Base-by-base conservation (phyloP, 495 filamentous ascomycete species). In the Sporormia fimetaria region DNA sequence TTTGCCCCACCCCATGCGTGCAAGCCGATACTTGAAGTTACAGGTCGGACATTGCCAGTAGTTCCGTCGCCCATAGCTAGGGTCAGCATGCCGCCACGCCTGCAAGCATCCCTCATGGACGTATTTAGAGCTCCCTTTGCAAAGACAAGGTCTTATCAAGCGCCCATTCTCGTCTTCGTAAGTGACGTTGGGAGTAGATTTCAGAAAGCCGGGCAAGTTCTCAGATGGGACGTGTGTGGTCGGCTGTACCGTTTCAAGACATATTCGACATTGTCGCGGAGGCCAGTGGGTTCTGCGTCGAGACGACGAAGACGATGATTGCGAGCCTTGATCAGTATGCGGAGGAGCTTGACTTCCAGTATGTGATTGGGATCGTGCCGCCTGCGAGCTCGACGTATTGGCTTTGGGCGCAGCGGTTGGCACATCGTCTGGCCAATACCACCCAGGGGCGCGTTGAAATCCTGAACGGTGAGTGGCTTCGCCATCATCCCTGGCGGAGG, bases 31-130 rank as follows among this genome's bases (percentile, higher is more conserved):
- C 49, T 73, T 66, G 57, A 90, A 94, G 3, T 74, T 63, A 58
- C 90, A 98, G 1, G 87, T 94, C 24, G 82, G 83, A 60, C 90
- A 98, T 48, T 82, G 68, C 75, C 78, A 94, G 64, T 73, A 93
- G 51, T 83, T 82, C 31, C 76, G 63, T 33, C 68, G 64, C 35
- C 74, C 68, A 47, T 80, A 76, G 20, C 64, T 53, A 5, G 81
- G 81, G 55, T 87, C 76, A 7, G 80, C 68, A 35, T 78, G 68
- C 43, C 90, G 78, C 90, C 90, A 96, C 21, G 69, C 63, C 56
- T 87, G 78, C 14, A 98, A 67, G 59, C 90, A 98, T n/a, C 76
- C 82, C 58, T 94, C 83, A 59, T 98, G 90, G 23, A 96, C 87
- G 66, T 93, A 95, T 62, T 80, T 80, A 42, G 87, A 83, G 10